Conservation (phyloP, 768 basidiomycete genomes). For the Boletus edulis region DNA sequence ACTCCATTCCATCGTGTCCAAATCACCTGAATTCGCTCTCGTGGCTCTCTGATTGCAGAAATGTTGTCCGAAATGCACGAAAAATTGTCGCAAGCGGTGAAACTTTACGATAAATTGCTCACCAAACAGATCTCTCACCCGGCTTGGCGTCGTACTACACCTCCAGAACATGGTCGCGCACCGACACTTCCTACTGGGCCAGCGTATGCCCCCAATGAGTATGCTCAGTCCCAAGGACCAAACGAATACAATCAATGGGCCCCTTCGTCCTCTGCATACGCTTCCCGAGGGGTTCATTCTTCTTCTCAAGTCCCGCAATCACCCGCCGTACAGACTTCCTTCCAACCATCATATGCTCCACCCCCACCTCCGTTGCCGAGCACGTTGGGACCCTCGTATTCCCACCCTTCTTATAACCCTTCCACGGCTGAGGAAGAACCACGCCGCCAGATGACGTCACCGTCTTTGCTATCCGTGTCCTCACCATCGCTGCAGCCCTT, state of each 20-base stretch:
- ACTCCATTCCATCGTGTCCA: not conserved
- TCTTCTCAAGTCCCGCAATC: slow-evolving; percentile 27
- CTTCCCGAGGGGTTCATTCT: slow-evolving; percentile 14
- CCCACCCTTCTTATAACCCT: slow-evolving; percentile 11
- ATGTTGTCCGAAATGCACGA: slow-evolving; percentile 92
- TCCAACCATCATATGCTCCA: slow-evolving; percentile 28
- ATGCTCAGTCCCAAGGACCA: slow-evolving; percentile 26
- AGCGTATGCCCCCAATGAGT: slow-evolving; percentile 26
- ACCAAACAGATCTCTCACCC: slow-evolving; percentile 80
- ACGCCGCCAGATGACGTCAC: slow-evolving; percentile 13
- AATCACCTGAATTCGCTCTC: not conserved
- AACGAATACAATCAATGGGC: slow-evolving; percentile 35
- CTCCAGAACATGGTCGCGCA: slow-evolving; percentile 18
- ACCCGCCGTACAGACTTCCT: slow-evolving; percentile 26
- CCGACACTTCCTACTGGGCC: slow-evolving; percentile 29
- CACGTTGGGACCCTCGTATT: slow-evolving; percentile 13
- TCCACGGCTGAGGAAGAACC: slow-evolving; percentile 11
- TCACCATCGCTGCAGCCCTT: slow-evolving; percentile 12
- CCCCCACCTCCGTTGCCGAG: slow-evolving; percentile 20
- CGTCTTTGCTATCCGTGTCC: slow-evolving; percentile 1
- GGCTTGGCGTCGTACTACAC: slow-evolving; percentile 47
- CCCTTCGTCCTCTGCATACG: slow-evolving; percentile 19
- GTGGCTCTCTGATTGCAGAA: slow-evolving; percentile 43
- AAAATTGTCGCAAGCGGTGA: slow-evolving; percentile 89
- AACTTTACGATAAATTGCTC: slow-evolving; percentile 84